These are phyloP conservation scores for Boletus reticulatus DNA, from an alignment of 768 basidiomycete genomes.

Conservation along the genomic window DNA sequence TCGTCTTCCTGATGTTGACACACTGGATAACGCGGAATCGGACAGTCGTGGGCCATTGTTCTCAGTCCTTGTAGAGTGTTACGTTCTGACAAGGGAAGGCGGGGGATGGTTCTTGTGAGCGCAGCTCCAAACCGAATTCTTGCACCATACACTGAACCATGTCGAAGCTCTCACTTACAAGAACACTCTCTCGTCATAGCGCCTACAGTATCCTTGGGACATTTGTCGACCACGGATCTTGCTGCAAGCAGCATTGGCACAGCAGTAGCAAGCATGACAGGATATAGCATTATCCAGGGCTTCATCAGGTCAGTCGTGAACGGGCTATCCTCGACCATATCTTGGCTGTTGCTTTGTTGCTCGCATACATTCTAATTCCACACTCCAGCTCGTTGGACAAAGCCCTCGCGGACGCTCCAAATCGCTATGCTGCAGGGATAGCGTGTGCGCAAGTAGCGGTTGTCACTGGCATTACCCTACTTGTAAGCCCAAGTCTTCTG, in stretches of 20 bases:
- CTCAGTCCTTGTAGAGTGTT: slow-evolving; percentile 16
- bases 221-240: slow-evolving; percentile 51
- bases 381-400: slow-evolving; percentile 20
- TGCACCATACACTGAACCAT: not conserved
- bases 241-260: slow-evolving; percentile 47
- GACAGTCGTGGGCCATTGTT: slow-evolving; percentile 5
- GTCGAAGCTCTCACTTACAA: slow-evolving; percentile 17
- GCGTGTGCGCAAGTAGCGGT: slow-evolving; percentile 18
- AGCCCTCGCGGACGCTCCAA: slow-evolving; percentile 11
- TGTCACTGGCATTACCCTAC: slow-evolving; percentile 22
- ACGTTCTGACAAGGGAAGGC: slow-evolving; percentile 22
- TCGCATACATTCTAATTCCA: slow-evolving; percentile 11
- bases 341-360: not conserved
- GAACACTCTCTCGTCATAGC: slow-evolving; percentile 26
- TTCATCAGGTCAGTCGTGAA: slow-evolving; percentile 36
- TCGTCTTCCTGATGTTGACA: slow-evolving; percentile 19
- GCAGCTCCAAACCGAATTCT: not conserved
- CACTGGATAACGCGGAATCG: slow-evolving; percentile 15
- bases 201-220: slow-evolving; percentile 44
- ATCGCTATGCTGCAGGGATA: slow-evolving; percentile 13
- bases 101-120: slow-evolving; percentile 23
- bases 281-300: slow-evolving; percentile 41
- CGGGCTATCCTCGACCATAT: not conserved
- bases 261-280: slow-evolving; percentile 41
- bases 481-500: slow-evolving; percentile 11